Evolutionary conservation across 225 moss, liverwort and hornwort species (phyloP).

Genomic region (Antitrichia curtipendula): DNA sequence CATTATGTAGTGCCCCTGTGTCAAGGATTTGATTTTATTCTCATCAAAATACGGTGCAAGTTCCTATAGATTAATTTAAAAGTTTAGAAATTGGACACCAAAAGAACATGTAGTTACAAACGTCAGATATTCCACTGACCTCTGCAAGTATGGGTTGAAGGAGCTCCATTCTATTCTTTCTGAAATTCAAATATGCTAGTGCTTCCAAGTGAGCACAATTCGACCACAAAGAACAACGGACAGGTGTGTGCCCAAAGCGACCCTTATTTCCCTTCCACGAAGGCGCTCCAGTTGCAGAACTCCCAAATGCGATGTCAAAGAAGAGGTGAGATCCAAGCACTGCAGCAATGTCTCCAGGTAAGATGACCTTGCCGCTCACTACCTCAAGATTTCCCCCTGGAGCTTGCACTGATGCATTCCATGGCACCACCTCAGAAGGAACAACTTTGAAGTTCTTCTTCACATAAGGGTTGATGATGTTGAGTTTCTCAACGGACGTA

Average conservation of each 20-base stretch:
- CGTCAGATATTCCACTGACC: constrained; percentile 9
- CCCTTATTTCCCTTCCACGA: constrained; percentile 13
- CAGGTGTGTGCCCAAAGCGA: constrained; percentile 18
- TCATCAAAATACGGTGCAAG: not conserved
- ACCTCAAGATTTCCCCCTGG: constrained; percentile 57
- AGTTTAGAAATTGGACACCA: not conserved
- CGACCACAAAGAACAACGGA: constrained; percentile 55
- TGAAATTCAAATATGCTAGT: constrained; percentile 33
- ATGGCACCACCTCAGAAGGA: constrained; percentile 30
- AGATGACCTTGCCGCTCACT: constrained; percentile 45
- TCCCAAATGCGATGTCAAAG: constrained; percentile 43
- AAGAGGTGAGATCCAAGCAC: constrained; percentile 54
- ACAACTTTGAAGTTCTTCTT: constrained; percentile 35
- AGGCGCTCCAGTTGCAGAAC: constrained; percentile 18
- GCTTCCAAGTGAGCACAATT: constrained; percentile 57
- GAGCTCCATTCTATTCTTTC: constrained; percentile 45
- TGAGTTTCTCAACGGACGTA: constrained; percentile 45
- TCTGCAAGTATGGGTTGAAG: constrained; percentile 66
- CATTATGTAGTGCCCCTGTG: not conserved
- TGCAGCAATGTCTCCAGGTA: constrained; percentile 69
- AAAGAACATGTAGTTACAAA: not conserved
- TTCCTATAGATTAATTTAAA: not conserved
- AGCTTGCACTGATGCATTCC: constrained; percentile 37
- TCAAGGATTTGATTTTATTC: not conserved
- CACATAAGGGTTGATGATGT: constrained; percentile 15